phyloP scores from a whole-genome alignment of 2,329 filamentous ascomycete species.

The Pseudogymnoascus sp. region DNA sequence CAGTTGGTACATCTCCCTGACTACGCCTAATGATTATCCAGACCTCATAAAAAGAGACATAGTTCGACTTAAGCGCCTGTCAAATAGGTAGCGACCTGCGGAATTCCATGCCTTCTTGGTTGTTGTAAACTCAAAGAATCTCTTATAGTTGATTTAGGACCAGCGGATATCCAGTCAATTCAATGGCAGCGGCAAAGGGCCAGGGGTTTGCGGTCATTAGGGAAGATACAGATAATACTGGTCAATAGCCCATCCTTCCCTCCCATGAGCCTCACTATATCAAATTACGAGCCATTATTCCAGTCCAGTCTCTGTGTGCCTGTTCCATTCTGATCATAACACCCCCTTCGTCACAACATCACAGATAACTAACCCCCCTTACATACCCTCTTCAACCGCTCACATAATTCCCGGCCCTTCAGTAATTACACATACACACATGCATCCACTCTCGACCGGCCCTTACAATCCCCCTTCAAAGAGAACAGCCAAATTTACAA shows the following conservation, averaged over 20 bases:
- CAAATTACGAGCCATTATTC: neutral
- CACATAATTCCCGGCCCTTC: neutral
- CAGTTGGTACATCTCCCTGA: too few relatives aligned
- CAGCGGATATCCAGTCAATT: too few relatives aligned
- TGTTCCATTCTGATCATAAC: slow-evolving; percentile 2
- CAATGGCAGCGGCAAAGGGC: too few relatives aligned
- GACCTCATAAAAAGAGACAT: too few relatives aligned
- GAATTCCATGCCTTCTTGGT: too few relatives aligned
- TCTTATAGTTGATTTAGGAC: neutral
- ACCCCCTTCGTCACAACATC: slow-evolving; percentile 4
- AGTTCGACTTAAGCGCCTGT: too few relatives aligned
- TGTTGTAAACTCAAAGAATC: too few relatives aligned
- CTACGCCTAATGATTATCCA: too few relatives aligned
- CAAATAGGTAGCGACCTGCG: too few relatives aligned
- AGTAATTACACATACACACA: slow-evolving; percentile 5
- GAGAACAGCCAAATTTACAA: neutral
- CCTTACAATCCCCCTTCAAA: neutral
- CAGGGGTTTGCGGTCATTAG: neutral
- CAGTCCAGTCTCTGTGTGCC: neutral
- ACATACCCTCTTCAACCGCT: neutral
- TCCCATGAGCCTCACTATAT: neutral
- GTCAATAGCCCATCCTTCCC: neutral
- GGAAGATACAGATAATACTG: neutral
- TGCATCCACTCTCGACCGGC: slow-evolving; percentile 6
- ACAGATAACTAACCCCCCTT: neutral